Evolutionary conservation across 768 basidiomycete species (phyloP), one percentile per base, ranked within the genome.

Genomic region (Mycena alexandri): DNA sequence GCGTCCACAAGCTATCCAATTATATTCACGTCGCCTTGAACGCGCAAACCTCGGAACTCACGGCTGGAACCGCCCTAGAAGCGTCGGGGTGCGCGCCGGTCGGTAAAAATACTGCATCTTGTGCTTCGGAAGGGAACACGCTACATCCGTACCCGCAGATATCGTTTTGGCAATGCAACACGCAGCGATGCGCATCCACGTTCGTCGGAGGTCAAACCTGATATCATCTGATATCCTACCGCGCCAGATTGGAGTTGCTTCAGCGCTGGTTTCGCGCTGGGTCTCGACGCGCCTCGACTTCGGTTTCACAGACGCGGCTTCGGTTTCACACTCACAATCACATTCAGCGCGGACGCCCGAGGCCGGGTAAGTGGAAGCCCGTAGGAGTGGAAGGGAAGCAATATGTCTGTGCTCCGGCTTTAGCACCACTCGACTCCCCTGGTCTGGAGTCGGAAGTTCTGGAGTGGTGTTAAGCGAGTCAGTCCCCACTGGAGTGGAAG

Each of bases 401-500:
- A 24, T 21, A 11, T 14, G 22, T 11, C 17, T 36, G 13, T 16
- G 14, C 46, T 47, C 34, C 34, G 34, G 22, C n/a, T 48, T 47
- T 59, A 59, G 46, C 33, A 38, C 46, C 29, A 47, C 56, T n/a
- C 25, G 51, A 5, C 21, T 22, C 47, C 19, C 5, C 53, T 21
- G n/a, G 41, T 9, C 16, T 21, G 29, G 25, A 17, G 43, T 8
- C 56, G 43, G 12, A 44, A 21, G 29, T 29, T 38, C 38, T 38
- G 38, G 38, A 11, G 34, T 12, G 14, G 38, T 14, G 10, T 11
- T 29, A 42, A 19, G 43, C 14, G 55, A 21, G 24, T 17, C 33
- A 52, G 7, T n/a, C 48, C 48, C 48, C 48, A 38, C 56, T 25
- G 56, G 46, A 46, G 46, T 17, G 19, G 58, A 60, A 60, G 58